A percentile compares a stretch with the other conserved stretches of the same genome.
Evolutionary conservation across 176 grass and related monocot species (phyloP).

Genomic region (Oryza punctata): DNA sequence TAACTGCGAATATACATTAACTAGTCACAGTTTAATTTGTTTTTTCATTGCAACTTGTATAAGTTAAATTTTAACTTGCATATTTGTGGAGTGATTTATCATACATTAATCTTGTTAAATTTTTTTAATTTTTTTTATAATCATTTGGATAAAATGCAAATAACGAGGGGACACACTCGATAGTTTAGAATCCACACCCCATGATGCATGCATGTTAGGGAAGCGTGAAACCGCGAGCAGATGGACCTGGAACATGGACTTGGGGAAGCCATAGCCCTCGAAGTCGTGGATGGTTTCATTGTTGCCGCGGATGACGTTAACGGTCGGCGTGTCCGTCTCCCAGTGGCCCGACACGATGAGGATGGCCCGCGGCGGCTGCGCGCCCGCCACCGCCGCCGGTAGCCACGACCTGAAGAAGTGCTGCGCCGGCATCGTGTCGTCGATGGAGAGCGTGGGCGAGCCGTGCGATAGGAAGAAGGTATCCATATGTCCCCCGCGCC

Average conservation of each 20-base stretch:
- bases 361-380: constrained; percentile 55
- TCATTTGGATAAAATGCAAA: too few relatives aligned
- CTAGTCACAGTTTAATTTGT: too few relatives aligned
- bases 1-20: too few relatives aligned
- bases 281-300: constrained; percentile 79
- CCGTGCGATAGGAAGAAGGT: constrained; percentile 93
- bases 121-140: too few relatives aligned
- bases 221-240: too few relatives aligned
- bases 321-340: constrained; percentile 59
- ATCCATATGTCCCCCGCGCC: constrained; percentile 53
- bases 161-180: too few relatives aligned
- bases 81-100: too few relatives aligned
- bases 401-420: constrained; percentile 77
- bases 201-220: neutral
- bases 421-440: constrained; percentile 63
- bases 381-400: constrained; percentile 43
- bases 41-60: too few relatives aligned
- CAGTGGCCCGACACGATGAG: constrained; percentile 81
- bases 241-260: constrained; percentile 70
- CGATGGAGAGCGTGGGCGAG: constrained; percentile 76
- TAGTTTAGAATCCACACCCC: too few relatives aligned
- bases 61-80: too few relatives aligned
- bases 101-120: too few relatives aligned
- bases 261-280: constrained; percentile 55
- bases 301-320: constrained; percentile 53